phyloP scores from a whole-genome alignment of 2,329 filamentous ascomycete genomes.

The Trichocomaceae sp. region DNA sequence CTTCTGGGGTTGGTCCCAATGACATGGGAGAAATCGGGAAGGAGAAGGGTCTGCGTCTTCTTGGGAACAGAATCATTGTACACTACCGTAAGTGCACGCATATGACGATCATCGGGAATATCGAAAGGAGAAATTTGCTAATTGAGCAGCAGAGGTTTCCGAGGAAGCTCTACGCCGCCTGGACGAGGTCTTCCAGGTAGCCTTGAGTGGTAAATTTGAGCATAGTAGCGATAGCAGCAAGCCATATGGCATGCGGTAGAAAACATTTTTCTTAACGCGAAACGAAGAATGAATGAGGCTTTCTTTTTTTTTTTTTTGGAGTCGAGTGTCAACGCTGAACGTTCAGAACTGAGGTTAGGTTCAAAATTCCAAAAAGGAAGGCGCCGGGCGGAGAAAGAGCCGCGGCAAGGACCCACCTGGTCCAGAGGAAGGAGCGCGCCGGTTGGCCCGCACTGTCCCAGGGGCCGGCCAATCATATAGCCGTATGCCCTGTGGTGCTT shows the following conservation, averaged over 20 bases:
- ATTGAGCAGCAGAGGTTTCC: slow-evolving; percentile 51
- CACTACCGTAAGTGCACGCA: slow-evolving; percentile 52
- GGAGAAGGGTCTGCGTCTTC: slow-evolving; percentile 52
- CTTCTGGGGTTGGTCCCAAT: slow-evolving; percentile 48
- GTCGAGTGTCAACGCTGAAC: too few relatives aligned
- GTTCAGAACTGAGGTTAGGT: too few relatives aligned
- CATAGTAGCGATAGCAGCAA: slow-evolving; percentile 27
- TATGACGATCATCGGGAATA: neutral
- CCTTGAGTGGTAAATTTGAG: slow-evolving; percentile 27
- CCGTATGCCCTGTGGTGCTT: neutral
- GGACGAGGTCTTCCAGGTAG: slow-evolving; percentile 48
- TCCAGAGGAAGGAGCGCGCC: neutral
- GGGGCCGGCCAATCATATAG: neutral
- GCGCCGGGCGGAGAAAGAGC: neutral
- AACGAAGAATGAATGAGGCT: neutral
- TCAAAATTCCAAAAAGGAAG: neutral
- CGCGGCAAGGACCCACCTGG: neutral
- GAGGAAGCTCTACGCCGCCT: slow-evolving; percentile 56
- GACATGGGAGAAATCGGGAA: slow-evolving; percentile 51
- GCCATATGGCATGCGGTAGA: slow-evolving; percentile 28
- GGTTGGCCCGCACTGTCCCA: neutral
- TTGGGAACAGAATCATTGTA: slow-evolving; percentile 56
- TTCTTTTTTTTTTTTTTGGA: too few relatives aligned
- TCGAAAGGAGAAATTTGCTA: slow-evolving; percentile 15
- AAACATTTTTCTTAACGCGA: slow-evolving; percentile 12